phyloP scores from a whole-genome alignment of 1,139 yeast genomes.

The Blastobotrys elegans region DNA sequence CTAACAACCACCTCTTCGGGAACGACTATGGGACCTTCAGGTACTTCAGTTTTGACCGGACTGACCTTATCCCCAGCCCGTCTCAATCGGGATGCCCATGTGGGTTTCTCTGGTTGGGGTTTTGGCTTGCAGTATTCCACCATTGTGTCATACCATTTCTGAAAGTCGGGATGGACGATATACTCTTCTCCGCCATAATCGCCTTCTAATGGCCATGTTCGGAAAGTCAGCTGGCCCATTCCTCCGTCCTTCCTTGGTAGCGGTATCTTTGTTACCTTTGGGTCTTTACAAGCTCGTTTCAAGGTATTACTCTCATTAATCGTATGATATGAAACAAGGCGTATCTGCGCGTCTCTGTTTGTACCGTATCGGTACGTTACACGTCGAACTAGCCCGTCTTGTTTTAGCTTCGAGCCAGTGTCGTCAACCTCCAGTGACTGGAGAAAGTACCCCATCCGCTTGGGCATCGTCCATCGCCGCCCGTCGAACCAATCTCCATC shows the following conservation, averaged over 20 bases:
- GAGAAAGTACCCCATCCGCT: neutral
- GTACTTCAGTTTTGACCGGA: no score
- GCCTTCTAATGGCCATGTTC: no score
- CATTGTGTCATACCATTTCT: no score
- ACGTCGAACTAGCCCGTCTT: neutral
- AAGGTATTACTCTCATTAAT: neutral
- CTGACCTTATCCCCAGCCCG: no score
- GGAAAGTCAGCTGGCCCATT: no score
- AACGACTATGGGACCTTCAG: no score
- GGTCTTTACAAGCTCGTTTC: neutral
- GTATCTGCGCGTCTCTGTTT: neutral
- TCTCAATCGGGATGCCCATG: no score
- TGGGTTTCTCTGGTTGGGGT: no score
- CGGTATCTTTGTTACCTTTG: neutral
- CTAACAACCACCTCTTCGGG: no score
- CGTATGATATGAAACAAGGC: neutral
- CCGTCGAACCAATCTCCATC: neutral
- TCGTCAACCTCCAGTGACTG: neutral
- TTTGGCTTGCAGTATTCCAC: no score
- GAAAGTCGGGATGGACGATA: no score
- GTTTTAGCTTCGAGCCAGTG: neutral
- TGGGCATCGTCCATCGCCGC: neutral
- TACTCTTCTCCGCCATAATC: no score
- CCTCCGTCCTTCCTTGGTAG: neutral
- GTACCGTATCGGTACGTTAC: neutral